These are phyloP conservation scores for Stipa capillata DNA, from an alignment of 176 grass and related monocot genomes.

Conservation along the genomic window DNA sequence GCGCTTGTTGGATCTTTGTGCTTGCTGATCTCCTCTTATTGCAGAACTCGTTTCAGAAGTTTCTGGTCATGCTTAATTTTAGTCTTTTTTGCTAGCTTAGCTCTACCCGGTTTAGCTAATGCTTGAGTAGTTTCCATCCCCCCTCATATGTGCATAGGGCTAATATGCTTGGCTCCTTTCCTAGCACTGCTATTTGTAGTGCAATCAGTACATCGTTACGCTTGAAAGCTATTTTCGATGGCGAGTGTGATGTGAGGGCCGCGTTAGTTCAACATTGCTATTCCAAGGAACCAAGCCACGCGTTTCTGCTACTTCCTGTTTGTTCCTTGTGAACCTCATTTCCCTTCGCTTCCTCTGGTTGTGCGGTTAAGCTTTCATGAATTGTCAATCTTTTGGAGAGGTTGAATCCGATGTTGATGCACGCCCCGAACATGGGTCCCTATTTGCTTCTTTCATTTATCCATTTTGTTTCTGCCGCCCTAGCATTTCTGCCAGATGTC, in stretches of 20 bases:
- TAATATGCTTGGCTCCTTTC: background rate
- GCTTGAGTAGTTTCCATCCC: background rate
- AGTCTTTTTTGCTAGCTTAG: background rate
- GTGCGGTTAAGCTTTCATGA: constrained; percentile 9
- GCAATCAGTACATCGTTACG: background rate
- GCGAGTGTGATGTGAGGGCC: background rate
- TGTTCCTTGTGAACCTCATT: background rate
- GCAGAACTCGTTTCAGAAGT: background rate
- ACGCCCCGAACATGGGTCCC: background rate
- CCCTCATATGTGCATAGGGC: background rate
- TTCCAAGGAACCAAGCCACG: constrained; percentile 22
- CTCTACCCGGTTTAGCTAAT: background rate
- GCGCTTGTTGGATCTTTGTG: background rate
- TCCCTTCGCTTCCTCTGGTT: background rate
- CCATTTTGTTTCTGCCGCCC: background rate
- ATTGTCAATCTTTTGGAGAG: background rate
- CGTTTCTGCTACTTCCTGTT: background rate
- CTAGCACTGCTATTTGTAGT: background rate
- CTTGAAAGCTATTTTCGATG: background rate
- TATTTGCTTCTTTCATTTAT: background rate
- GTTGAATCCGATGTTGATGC: background rate
- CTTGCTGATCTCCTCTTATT: background rate
- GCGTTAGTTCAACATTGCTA: constrained; percentile 15
- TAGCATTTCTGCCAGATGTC: background rate
- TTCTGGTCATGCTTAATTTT: background rate